Percentiles rank a stretch among this genome's conserved stretches.
These are phyloP conservation scores for Gossypium gossypioides DNA, from an alignment of 441 rosid genomes.

Conservation along the genomic window DNA sequence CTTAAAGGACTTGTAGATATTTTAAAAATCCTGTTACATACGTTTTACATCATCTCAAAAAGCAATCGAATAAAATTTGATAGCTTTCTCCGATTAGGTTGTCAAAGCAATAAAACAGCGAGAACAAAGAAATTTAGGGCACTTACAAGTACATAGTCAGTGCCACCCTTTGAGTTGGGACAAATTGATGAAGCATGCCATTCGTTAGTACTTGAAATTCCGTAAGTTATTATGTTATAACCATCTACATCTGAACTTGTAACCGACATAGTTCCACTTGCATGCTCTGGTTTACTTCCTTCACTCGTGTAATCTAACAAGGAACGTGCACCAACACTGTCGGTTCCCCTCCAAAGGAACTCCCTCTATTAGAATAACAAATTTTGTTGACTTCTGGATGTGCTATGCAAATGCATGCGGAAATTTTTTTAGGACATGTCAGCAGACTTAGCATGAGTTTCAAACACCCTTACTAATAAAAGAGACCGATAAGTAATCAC, in stretches of 20 bases:
- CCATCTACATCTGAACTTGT: constrained; percentile 8
- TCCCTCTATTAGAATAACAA: constrained; percentile 2
- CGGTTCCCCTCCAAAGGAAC: constrained; percentile 11
- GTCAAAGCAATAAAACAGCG: not conserved
- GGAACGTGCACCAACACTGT: constrained; percentile 18
- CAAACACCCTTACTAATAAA: not conserved
- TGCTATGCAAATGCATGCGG: not conserved
- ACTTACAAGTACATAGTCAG: constrained; percentile 23
- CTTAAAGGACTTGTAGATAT: not conserved
- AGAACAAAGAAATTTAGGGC: not conserved
- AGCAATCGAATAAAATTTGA: not conserved
- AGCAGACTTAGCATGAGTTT: not conserved
- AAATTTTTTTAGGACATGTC: not conserved
- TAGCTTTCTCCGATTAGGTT: not conserved
- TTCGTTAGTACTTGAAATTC: constrained; percentile 22
- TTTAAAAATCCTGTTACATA: not conserved
- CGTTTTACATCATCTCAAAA: not conserved
- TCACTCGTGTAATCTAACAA: constrained; percentile 14
- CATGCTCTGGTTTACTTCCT: constrained; percentile 11
- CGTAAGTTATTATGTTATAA: constrained; percentile 18
- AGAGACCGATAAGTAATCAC: not conserved
- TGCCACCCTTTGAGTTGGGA: constrained; percentile 21
- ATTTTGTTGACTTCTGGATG: not conserved
- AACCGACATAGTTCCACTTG: constrained; percentile 2
- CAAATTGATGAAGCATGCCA: constrained; percentile 23